Conservation (phyloP, 129 eudicot species). For the Cynara cardunculus region DNA sequence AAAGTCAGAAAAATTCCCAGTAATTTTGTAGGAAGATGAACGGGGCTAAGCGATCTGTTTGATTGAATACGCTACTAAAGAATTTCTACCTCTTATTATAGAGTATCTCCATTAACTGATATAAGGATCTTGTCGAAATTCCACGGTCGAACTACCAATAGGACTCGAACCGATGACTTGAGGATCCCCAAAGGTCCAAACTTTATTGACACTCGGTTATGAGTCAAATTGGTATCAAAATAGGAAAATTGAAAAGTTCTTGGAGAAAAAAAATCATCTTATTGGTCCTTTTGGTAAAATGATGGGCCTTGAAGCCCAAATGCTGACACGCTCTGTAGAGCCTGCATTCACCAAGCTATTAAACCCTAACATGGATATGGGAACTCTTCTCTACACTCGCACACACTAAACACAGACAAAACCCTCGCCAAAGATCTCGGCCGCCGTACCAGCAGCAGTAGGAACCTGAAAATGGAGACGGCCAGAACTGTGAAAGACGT, state of each 20-base stretch:
- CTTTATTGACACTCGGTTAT: not conserved
- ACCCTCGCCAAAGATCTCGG: slow-evolving; percentile 18
- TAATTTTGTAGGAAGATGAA: too few relatives aligned
- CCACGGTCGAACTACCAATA: too few relatives aligned
- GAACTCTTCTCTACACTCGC: slow-evolving; percentile 16
- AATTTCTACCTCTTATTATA: too few relatives aligned
- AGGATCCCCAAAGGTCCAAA: too few relatives aligned
- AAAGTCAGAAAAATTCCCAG: too few relatives aligned
- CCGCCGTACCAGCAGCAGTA: slow-evolving; percentile 32
- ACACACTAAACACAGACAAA: slow-evolving; percentile 27
- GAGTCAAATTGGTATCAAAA: too few relatives aligned
- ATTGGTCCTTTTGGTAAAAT: not conserved
- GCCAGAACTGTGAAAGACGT: slow-evolving; percentile 71
- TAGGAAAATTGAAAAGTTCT: not conserved
- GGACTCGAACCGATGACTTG: too few relatives aligned
- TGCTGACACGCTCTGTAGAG: not conserved
- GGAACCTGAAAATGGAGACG: slow-evolving; percentile 36
- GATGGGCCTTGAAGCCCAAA: not conserved
- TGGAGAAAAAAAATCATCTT: too few relatives aligned
- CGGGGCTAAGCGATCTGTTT: too few relatives aligned
- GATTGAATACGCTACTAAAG: too few relatives aligned
- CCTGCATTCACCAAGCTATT: slow-evolving; percentile 8
- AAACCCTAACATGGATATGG: slow-evolving; percentile 27
- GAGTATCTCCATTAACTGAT: too few relatives aligned
- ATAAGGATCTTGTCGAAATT: too few relatives aligned